Conservation (phyloP, 768 basidiomycete genomes). For the Naematelia encephala region DNA sequence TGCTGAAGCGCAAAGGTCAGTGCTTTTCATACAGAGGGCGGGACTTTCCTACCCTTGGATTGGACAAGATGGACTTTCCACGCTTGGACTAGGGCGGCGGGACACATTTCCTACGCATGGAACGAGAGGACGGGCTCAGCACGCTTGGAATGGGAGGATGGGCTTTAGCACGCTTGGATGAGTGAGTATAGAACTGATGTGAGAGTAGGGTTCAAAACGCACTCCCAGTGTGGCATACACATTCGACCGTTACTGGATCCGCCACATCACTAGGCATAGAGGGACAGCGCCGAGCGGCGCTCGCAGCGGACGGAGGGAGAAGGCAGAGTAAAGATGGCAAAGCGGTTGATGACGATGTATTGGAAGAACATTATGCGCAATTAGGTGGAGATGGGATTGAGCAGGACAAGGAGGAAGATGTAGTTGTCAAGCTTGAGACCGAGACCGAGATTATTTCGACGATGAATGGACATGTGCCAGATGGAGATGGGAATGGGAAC, state of each 20-base stretch:
- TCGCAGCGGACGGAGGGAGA: constrained; percentile 13
- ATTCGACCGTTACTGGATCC: constrained; percentile 91
- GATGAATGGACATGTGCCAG: constrained; percentile 2
- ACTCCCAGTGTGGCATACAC: constrained; percentile 89
- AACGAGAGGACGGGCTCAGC: no score
- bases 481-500: constrained; percentile 1
- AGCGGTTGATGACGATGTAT: constrained; percentile 19
- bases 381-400: constrained; percentile 7
- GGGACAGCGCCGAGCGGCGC: constrained; percentile 21
- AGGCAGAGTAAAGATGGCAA: background rate
- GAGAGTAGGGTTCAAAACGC: constrained; percentile 69
- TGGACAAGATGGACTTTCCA: no score
- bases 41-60: no score
- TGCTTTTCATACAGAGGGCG: no score
- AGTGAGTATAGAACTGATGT: background rate
- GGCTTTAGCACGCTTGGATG: background rate
- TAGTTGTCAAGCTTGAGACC: constrained; percentile 4
- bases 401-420: constrained; percentile 8
- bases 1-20: constrained; percentile 70
- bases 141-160: no score
- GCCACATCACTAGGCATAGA: constrained; percentile 74
- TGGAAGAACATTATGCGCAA: constrained; percentile 30
- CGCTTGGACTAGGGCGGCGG: no score
- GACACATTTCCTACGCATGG: no score
- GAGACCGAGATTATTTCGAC: no score